These are phyloP conservation scores for Trapa incisa DNA, from an alignment of 345 rosid species.

Conservation along the genomic window DNA sequence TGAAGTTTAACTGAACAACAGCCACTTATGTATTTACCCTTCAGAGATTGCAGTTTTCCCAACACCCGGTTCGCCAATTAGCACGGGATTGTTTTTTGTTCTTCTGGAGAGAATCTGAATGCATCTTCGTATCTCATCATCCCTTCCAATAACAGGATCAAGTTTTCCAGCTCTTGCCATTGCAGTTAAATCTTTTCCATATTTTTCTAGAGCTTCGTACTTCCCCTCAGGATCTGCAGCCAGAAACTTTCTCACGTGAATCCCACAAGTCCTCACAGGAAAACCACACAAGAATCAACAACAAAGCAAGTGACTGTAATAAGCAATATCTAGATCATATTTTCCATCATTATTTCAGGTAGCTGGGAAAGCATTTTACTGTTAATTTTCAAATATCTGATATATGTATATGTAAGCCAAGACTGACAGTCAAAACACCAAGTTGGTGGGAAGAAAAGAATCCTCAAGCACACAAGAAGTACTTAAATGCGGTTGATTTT, in stretches of 20 bases:
- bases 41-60: constrained; percentile 99
- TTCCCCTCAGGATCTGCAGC: constrained; percentile 89
- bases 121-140: constrained; percentile 97
- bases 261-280: background rate
- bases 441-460: too few species aligned
- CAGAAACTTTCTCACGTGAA: background rate
- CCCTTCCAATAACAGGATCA: constrained; percentile 99
- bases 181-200: constrained; percentile 93
- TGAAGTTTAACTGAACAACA: background rate
- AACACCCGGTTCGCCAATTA: constrained; percentile 97
- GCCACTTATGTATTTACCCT: constrained; percentile 42
- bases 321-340: background rate
- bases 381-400: background rate
- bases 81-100: constrained; percentile 95
- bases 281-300: background rate
- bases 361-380: background rate
- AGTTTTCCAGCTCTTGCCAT: constrained; percentile 96
- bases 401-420: background rate
- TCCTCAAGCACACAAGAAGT: too few species aligned
- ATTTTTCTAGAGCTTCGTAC: constrained; percentile 90
- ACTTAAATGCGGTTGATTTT: background rate
- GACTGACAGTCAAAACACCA: background rate
- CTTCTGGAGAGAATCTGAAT: constrained; percentile 97
- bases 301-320: background rate
- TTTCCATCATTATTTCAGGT: background rate